A percentile compares a stretch with the other conserved stretches of the same genome.
These are phyloP conservation scores for Inonotus hispidus DNA, from an alignment of 1,284 basidiomycete genomes.

Conservation along the genomic window DNA sequence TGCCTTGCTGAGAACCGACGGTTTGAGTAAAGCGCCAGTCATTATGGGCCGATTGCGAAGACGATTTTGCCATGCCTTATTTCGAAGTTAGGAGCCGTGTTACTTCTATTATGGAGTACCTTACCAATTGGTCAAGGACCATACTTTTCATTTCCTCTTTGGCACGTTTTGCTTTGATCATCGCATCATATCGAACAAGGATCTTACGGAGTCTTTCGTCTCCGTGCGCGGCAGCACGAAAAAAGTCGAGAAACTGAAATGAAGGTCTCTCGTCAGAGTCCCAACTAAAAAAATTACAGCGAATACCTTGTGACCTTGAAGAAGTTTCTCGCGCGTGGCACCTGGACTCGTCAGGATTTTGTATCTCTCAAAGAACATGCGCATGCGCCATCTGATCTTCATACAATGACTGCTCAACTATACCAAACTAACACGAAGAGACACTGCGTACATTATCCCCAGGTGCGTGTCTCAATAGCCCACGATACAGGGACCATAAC, in stretches of 20 bases:
- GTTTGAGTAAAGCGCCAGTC: slow-evolving; percentile 61
- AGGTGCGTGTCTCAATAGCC: slow-evolving; percentile 53
- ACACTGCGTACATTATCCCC: slow-evolving; percentile 45
- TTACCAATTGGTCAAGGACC: slow-evolving; percentile 46
- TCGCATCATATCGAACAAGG: slow-evolving; percentile 48
- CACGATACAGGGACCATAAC: slow-evolving; percentile 67
- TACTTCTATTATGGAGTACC: slow-evolving; percentile 22
- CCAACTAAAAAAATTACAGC: neutral
- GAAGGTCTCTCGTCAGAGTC: neutral
- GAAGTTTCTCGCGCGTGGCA: slow-evolving; percentile 40
- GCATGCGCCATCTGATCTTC: slow-evolving; percentile 55
- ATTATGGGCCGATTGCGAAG: slow-evolving; percentile 54
- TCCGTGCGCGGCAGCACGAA: slow-evolving; percentile 47
- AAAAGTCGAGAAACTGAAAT: slow-evolving; percentile 56
- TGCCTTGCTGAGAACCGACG: slow-evolving; percentile 56
- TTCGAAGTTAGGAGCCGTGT: neutral
- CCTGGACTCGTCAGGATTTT: slow-evolving; percentile 44
- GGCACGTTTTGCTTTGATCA: slow-evolving; percentile 46
- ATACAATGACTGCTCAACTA: slow-evolving; percentile 16
- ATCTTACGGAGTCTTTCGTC: slow-evolving; percentile 41
- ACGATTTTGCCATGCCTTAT: slow-evolving; percentile 43
- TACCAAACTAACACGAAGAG: neutral
- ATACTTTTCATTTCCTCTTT: slow-evolving; percentile 44
- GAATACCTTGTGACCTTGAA: slow-evolving; percentile 49
- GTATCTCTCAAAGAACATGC: slow-evolving; percentile 48